Percentiles rank a stretch among this genome's conserved stretches.
These are phyloP conservation scores for Fusarium paranaense DNA, from an alignment of 2,329 filamentous ascomycete species.

Conservation along the genomic window DNA sequence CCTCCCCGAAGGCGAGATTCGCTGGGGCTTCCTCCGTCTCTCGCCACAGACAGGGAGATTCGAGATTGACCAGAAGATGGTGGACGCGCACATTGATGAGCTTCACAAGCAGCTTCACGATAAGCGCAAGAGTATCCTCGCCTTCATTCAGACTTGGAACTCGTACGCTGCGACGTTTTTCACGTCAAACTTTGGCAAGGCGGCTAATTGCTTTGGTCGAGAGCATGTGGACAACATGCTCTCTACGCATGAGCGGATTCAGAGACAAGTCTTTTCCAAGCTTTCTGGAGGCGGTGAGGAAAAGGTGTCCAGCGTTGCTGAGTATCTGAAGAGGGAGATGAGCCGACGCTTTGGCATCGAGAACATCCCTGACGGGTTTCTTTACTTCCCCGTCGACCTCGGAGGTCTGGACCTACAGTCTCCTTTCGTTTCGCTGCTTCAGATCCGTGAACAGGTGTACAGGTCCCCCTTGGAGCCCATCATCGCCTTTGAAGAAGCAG, in stretches of 20 bases:
- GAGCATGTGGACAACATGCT: conserved; percentile 65
- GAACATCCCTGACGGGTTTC: conserved; percentile 58
- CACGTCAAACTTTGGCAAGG: conserved; percentile 62
- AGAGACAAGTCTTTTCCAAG: conserved; percentile 59
- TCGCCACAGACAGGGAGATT: conserved; percentile 65
- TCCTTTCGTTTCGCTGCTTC: conserved; percentile 57
- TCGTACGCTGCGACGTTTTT: conserved; percentile 65
- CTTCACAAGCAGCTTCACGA: conserved; percentile 66
- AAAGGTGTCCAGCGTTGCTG: conserved; percentile 58
- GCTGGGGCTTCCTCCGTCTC: conserved; percentile 68
- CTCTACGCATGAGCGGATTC: conserved; percentile 60
- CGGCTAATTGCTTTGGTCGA: conserved; percentile 64
- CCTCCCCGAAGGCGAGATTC: conserved; percentile 62
- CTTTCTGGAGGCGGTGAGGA: conserved; percentile 38
- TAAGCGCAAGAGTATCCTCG: conserved; percentile 63
- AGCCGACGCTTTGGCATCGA: conserved; percentile 61
- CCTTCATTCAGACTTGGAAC: conserved; percentile 63
- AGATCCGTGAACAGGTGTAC: conserved; percentile 51
- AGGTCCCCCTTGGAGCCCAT: conserved; percentile 47
- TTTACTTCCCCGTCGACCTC: conserved; percentile 59
- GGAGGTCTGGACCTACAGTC: conserved; percentile 61
- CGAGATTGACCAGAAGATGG: conserved; percentile 68
- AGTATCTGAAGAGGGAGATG: conserved; percentile 67
- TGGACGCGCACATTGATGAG: conserved; percentile 70
- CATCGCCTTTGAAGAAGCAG: conserved; percentile 48